Conservation (phyloP, 176 grass and related monocot genomes). For the Musa itinerans region DNA sequence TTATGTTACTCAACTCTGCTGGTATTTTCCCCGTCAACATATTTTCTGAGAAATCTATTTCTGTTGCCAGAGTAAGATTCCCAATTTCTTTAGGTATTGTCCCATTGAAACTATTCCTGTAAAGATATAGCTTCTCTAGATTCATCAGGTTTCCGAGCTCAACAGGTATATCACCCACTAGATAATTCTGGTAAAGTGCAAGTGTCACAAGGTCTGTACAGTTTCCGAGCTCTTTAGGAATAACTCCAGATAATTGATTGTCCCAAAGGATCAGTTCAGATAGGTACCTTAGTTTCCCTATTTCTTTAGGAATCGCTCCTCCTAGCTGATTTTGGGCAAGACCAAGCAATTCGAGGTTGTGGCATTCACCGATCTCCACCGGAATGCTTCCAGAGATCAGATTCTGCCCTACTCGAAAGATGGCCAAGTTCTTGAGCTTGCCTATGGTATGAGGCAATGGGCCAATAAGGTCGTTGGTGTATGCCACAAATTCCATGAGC, state of each 20-base stretch:
- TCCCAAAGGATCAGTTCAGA: slow-evolving; percentile 71
- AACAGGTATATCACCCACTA: slow-evolving; percentile 61
- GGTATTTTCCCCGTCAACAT: slow-evolving; percentile 69
- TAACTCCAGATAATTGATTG: slow-evolving; percentile 59
- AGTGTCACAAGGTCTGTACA: slow-evolving; percentile 56
- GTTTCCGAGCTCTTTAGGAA: slow-evolving; percentile 78
- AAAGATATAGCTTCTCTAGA: slow-evolving; percentile 68
- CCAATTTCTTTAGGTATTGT: slow-evolving; percentile 70
- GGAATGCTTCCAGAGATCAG: slow-evolving; percentile 77
- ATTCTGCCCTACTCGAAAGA: slow-evolving; percentile 80
- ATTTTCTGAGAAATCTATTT: slow-evolving; percentile 99
- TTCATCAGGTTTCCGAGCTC: slow-evolving; percentile 57
- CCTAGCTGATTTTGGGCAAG: slow-evolving; percentile 82
- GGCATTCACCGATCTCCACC: slow-evolving; percentile 65
- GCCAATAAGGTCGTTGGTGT: slow-evolving; percentile 78
- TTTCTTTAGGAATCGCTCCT: slow-evolving; percentile 64
- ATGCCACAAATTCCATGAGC: slow-evolving; percentile 67
- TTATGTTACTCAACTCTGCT: slow-evolving; percentile 55
- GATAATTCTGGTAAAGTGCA: slow-evolving; percentile 77
- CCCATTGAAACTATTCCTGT: slow-evolving; percentile 78
- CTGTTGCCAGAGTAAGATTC: slow-evolving; percentile 44
- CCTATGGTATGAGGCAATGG: slow-evolving; percentile 60
- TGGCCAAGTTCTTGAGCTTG: slow-evolving; percentile 62
- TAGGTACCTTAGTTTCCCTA: slow-evolving; percentile 53
- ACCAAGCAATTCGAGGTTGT: slow-evolving; percentile 58